Conservation (phyloP, 140 eudicot species). For the Cichorium intybus region DNA sequence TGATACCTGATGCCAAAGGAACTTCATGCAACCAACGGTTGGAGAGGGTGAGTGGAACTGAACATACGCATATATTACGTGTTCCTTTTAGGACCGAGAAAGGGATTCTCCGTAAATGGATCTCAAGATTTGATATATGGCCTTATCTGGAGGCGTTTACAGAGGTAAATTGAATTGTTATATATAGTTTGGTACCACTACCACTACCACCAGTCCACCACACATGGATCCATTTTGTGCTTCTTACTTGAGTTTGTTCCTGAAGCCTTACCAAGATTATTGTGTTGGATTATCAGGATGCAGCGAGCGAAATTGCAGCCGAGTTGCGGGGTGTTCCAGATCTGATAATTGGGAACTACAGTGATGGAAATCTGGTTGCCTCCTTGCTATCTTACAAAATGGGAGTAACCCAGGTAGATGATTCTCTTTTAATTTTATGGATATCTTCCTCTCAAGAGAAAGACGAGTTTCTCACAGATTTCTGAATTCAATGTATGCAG, state of each 20-base stretch:
- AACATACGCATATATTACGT: constrained; percentile 67
- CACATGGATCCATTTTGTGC: no score
- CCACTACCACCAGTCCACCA: no score
- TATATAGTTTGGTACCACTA: not conserved
- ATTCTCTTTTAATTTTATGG: no score
- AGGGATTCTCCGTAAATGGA: constrained; percentile 91
- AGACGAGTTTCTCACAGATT: no score
- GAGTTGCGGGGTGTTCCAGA: constrained; percentile 82
- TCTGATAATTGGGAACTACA: constrained; percentile 88
- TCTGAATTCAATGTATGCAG: constrained; percentile 24
- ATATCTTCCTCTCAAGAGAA: no score
- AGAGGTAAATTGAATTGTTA: constrained; percentile 40
- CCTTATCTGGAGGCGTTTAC: constrained; percentile 85
- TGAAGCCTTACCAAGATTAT: not conserved
- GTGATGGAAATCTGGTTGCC: constrained; percentile 97
- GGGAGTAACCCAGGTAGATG: constrained; percentile 95
- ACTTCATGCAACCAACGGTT: constrained; percentile 95
- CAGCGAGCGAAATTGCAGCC: constrained; percentile 71
- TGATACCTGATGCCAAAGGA: constrained; percentile 95
- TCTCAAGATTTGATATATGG: constrained; percentile 95
- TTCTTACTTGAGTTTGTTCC: not conserved
- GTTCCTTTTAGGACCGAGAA: constrained; percentile 79
- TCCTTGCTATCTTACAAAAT: constrained; percentile 72
- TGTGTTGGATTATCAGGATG: constrained; percentile 50
- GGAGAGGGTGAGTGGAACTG: constrained; percentile 79